Percentiles rank a stretch among this genome's conserved stretches.
phyloP scores from a whole-genome alignment of 2,329 filamentous ascomycete species.

The Microcera coccophila region DNA sequence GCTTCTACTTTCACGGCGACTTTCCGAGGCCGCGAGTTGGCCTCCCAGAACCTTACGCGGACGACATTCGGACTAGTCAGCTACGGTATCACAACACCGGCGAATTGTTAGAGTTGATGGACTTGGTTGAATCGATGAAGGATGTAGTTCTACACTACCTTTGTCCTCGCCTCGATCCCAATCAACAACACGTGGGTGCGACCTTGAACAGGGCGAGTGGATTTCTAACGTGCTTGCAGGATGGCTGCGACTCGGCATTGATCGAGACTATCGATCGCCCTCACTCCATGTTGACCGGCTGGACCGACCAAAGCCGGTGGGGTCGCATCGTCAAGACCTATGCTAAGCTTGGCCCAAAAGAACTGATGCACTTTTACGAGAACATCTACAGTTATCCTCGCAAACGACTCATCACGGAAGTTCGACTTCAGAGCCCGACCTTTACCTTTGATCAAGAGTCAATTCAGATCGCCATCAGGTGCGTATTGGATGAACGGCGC shows the following conservation, averaged over 20 bases:
- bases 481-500: slow-evolving; percentile 37
- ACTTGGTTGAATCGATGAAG: slow-evolving; percentile 43
- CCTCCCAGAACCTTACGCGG: slow-evolving; percentile 37
- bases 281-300: slow-evolving; percentile 32
- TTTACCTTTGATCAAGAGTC: slow-evolving; percentile 46
- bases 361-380: slow-evolving; percentile 48
- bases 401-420: slow-evolving; percentile 41
- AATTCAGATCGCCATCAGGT: slow-evolving; percentile 37
- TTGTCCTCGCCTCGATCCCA: slow-evolving; percentile 43
- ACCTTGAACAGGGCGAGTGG: background rate
- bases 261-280: slow-evolving; percentile 24
- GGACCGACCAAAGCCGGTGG: slow-evolving; percentile 36
- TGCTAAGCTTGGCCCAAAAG: slow-evolving; percentile 47
- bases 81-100: slow-evolving; percentile 43
- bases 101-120: slow-evolving; percentile 43
- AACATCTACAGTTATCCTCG: slow-evolving; percentile 45
- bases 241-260: slow-evolving; percentile 17
- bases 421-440: slow-evolving; percentile 37
- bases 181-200: slow-evolving; percentile 34
- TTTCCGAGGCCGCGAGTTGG: slow-evolving; percentile 35
- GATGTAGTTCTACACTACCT: slow-evolving; percentile 44
- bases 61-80: slow-evolving; percentile 41
- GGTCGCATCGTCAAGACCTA: slow-evolving; percentile 42
- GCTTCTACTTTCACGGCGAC: slow-evolving; percentile 49
- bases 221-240: slow-evolving; percentile 14